Evolutionary conservation across 2,329 filamentous ascomycete species (phyloP).

Genomic region (Ophiostoma quercus): DNA sequence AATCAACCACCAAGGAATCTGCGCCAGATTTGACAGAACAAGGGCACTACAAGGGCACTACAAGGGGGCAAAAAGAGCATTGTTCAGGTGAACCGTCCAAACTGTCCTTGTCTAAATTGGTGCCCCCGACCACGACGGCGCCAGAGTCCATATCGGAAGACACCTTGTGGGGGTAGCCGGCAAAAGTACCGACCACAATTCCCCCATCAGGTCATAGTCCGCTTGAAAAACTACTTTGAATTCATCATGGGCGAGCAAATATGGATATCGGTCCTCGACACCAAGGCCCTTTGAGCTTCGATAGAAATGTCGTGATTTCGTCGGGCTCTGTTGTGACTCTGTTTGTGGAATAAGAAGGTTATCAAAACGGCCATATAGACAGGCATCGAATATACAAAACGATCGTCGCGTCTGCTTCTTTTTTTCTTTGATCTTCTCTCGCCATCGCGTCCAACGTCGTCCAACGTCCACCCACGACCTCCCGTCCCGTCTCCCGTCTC

Average conservation of each 20-base stretch:
- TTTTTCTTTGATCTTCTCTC: background rate
- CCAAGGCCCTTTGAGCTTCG: background rate
- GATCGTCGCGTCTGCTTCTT: background rate
- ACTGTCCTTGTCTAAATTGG: background rate
- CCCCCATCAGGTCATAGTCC: background rate
- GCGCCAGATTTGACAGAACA: background rate
- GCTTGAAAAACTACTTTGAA: background rate
- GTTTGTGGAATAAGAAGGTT: slow-evolving; percentile 1
- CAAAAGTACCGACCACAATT: background rate
- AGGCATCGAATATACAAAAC: slow-evolving; percentile 1
- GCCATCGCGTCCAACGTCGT: slow-evolving; percentile 8
- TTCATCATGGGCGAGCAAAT: slow-evolving; percentile 5
- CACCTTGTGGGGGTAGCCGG: background rate
- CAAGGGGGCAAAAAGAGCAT: background rate
- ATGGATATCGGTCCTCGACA: slow-evolving; percentile 5
- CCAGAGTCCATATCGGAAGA: slow-evolving; percentile 4
- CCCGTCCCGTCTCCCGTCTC: background rate
- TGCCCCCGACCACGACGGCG: background rate
- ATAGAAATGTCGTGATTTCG: slow-evolving; percentile 1
- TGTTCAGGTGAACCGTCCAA: background rate
- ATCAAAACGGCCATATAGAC: background rate
- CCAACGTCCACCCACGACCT: background rate
- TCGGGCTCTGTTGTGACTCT: background rate
- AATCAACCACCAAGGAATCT: slow-evolving; percentile 6
- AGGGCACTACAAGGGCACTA: background rate